Evolutionary conservation across 768 basidiomycete genomes (phyloP).

Genomic region (Tremella mesenterica): DNA sequence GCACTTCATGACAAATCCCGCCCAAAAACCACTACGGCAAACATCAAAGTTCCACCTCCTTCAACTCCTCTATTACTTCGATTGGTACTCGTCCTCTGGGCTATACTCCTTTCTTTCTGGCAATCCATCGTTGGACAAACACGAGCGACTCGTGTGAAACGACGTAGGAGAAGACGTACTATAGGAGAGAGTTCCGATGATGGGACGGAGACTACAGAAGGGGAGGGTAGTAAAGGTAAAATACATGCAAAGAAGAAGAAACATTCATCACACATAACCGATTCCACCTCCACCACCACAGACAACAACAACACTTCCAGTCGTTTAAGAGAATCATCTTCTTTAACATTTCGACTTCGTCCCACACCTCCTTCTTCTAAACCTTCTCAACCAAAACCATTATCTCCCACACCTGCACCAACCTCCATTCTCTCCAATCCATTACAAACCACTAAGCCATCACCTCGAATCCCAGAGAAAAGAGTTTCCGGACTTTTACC

Average conservation of each 20-base stretch:
- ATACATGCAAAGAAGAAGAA: conserved; percentile 19
- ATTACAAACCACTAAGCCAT: not conserved
- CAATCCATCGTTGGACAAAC: conserved; percentile 35
- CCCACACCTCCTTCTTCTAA: conserved; percentile 8
- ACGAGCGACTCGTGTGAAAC: conserved; percentile 16
- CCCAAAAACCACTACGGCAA: conserved; percentile 21
- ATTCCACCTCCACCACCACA: conserved; percentile 3
- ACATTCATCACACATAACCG: too few relatives aligned
- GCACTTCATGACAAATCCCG: not conserved
- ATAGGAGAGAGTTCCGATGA: conserved; percentile 9
- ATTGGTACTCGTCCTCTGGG: conserved; percentile 32
- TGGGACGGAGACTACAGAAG: conserved; percentile 10
- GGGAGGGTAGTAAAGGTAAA: conserved; percentile 14
- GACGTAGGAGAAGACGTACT: conserved; percentile 6
- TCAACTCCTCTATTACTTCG: conserved; percentile 29
- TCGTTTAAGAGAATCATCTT: conserved; percentile 1
- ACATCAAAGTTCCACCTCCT: conserved; percentile 32
- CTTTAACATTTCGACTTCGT: conserved; percentile 18
- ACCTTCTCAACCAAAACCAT: conserved; percentile 4
- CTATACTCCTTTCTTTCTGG: conserved; percentile 35
- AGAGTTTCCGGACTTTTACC: conserved; percentile 15
- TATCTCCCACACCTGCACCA: conserved; percentile 12
- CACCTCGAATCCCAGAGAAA: not conserved
- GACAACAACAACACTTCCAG: not conserved
- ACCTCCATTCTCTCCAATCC: conserved; percentile 33